Percentiles rank a stretch among this genome's conserved stretches.
Evolutionary conservation across 2,329 filamentous ascomycete genomes (phyloP).

Genomic region (Delphinella strobiligena): DNA sequence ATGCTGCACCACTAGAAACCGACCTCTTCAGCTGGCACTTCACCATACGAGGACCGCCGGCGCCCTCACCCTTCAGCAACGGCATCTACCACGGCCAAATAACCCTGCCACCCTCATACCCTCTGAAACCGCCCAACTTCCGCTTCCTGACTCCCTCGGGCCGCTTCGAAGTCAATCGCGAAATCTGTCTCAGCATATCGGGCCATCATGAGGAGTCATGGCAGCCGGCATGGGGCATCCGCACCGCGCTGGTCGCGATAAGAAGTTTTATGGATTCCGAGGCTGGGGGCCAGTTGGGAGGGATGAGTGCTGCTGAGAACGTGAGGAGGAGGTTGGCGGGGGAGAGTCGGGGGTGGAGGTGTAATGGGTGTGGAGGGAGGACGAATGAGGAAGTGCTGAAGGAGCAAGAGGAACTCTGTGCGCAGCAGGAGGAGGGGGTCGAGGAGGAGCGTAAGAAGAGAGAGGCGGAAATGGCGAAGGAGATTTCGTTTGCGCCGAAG

Average conservation of each 20-base stretch:
- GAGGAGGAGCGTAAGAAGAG: conserved; percentile 38
- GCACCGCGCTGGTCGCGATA: conserved; percentile 71
- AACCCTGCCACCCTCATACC: conserved; percentile 77
- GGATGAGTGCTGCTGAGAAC: conserved; percentile 61
- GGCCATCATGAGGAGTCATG: conserved; percentile 97
- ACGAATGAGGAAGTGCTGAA: conserved; percentile 62
- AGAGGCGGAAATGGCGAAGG: conserved; percentile 60
- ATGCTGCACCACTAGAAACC: conserved; percentile 70
- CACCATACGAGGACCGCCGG: conserved; percentile 79
- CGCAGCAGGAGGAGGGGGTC: conserved; percentile 28
- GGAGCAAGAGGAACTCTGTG: conserved; percentile 51
- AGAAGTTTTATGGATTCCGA: conserved; percentile 90
- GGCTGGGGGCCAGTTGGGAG: conserved; percentile 76
- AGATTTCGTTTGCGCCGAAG: conserved; percentile 39
- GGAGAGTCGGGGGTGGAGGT: conserved; percentile 55
- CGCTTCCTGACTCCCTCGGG: conserved; percentile 87
- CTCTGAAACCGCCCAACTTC: conserved; percentile 85
- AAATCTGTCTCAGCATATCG: conserved; percentile 89
- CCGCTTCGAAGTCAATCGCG: conserved; percentile 89
- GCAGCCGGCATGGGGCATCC: conserved; percentile 95
- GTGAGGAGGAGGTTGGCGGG: conserved; percentile 58
- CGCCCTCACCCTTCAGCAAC: conserved; percentile 59
- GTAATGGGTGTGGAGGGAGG: conserved; percentile 53
- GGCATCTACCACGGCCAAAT: conserved; percentile 96
- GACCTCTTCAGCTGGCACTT: conserved; percentile 99